phyloP scores from a whole-genome alignment of 139 green algal species.

The Tetraselmis chui region DNA sequence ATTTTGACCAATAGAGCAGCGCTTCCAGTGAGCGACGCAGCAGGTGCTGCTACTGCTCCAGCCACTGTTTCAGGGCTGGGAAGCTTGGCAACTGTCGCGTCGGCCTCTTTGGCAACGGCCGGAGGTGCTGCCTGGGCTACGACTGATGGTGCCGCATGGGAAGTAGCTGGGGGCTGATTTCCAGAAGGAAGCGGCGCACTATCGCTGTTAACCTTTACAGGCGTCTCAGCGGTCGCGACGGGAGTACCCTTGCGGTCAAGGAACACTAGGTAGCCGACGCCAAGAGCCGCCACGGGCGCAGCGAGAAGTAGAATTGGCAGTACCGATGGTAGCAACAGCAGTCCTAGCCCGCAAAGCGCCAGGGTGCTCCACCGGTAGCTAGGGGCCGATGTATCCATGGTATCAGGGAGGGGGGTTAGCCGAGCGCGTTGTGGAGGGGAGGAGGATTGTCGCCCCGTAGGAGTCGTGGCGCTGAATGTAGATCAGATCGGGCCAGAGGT shows the following conservation, averaged over 20 bases:
- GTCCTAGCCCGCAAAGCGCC: neutral
- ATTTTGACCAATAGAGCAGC: neutral
- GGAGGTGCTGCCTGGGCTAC: neutral
- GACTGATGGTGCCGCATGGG: neutral
- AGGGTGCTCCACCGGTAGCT: neutral
- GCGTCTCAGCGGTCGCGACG: neutral
- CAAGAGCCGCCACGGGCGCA: neutral
- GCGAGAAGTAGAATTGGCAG: neutral
- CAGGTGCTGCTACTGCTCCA: neutral
- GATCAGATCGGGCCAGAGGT: no score
- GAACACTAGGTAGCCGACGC: neutral
- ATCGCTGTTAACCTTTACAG: no score
- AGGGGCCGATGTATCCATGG: no score
- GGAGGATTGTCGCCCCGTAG: no score
- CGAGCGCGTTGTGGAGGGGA: no score
- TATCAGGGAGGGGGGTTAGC: no score
- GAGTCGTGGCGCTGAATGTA: no score
- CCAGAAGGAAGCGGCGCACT: no score
- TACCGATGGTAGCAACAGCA: neutral
- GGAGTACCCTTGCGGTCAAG: neutral
- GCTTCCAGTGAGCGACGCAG: neutral
- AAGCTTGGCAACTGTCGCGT: neutral
- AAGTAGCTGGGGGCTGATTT: no score
- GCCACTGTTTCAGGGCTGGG: constrained; percentile 40
- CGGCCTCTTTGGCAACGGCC: neutral